Evolutionary conservation across 306 rosid species (phyloP).

Genomic region (Gleditsia sinensis): DNA sequence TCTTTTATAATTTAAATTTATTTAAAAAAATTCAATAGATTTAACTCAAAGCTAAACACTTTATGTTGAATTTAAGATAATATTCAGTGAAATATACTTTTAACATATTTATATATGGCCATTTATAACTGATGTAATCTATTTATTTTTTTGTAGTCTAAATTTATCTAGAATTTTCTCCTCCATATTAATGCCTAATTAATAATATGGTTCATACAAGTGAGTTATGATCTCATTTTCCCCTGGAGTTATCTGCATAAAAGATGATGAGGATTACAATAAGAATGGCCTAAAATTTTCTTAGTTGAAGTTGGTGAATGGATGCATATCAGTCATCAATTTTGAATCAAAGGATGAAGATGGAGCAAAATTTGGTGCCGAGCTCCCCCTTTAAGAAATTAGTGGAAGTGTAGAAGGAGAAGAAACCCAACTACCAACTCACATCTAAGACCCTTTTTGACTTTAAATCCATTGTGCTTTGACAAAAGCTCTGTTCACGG

Average conservation of each 20-base stretch:
- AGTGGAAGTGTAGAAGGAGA: not conserved
- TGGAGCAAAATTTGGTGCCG: conserved; percentile 1
- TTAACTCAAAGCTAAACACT: no score
- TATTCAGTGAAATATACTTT: no score
- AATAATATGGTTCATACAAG: not conserved
- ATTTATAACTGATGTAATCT: no score
- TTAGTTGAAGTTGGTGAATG: conserved; percentile 26
- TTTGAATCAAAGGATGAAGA: conserved; percentile 4
- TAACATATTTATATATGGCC: no score
- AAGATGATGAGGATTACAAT: conserved; percentile 12
- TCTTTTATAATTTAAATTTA: no score
- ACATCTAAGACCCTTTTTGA: conserved; percentile 32
- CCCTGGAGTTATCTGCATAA: not conserved
- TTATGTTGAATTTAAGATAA: no score
- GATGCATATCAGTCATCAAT: not conserved
- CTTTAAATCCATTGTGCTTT: conserved; percentile 32
- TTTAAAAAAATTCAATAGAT: no score
- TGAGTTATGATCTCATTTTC: not conserved
- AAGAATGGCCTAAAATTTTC: not conserved
- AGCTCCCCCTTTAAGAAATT: not conserved
- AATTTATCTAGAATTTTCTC: no score
- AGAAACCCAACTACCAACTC: conserved; percentile 39
- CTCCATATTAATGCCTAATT: not conserved
- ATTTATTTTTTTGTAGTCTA: no score
- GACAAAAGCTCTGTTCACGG: not conserved